phyloP scores from a whole-genome alignment of 1,284 basidiomycete species.

The Abortiporus biennis region DNA sequence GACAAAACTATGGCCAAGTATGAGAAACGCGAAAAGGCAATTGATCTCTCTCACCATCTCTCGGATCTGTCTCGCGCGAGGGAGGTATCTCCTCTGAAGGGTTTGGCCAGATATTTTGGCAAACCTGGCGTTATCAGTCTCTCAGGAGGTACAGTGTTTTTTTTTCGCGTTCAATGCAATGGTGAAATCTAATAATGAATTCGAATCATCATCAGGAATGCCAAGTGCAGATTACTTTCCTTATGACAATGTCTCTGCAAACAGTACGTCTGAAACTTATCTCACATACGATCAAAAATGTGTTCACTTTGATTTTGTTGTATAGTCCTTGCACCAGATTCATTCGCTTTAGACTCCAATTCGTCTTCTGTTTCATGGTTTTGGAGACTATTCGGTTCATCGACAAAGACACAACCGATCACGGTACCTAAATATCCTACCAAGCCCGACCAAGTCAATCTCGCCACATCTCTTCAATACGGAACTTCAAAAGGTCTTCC shows the following conservation, averaged over 20 bases:
- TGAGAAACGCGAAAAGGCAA: conserved; percentile 36
- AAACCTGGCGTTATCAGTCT: conserved; percentile 47
- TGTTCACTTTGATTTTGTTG: background rate
- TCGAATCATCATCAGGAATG: conserved; percentile 34
- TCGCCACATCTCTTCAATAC: conserved; percentile 72
- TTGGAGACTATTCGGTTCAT: conserved; percentile 55
- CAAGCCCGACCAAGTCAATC: conserved; percentile 47
- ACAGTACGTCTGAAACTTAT: conserved; percentile 21
- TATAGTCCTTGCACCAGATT: conserved; percentile 28
- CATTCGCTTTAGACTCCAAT: conserved; percentile 26
- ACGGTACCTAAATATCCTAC: conserved; percentile 57
- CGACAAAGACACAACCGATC: conserved; percentile 39
- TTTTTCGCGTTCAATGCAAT: conserved; percentile 2
- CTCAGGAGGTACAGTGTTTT: conserved; percentile 43
- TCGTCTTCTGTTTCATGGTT: conserved; percentile 50
- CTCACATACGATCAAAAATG: background rate
- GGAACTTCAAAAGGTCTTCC: conserved; percentile 51
- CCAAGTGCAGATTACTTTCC: conserved; percentile 62
- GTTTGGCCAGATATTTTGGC: conserved; percentile 47
- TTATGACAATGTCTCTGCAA: conserved; percentile 48
- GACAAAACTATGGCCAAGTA: no score
- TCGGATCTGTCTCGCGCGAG: conserved; percentile 49
- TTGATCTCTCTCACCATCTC: conserved; percentile 58
- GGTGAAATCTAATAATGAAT: background rate
- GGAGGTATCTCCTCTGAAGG: conserved; percentile 56